phyloP scores from a whole-genome alignment of 2,329 filamentous ascomycete species.

The Lecanoromycetidae sp. region DNA sequence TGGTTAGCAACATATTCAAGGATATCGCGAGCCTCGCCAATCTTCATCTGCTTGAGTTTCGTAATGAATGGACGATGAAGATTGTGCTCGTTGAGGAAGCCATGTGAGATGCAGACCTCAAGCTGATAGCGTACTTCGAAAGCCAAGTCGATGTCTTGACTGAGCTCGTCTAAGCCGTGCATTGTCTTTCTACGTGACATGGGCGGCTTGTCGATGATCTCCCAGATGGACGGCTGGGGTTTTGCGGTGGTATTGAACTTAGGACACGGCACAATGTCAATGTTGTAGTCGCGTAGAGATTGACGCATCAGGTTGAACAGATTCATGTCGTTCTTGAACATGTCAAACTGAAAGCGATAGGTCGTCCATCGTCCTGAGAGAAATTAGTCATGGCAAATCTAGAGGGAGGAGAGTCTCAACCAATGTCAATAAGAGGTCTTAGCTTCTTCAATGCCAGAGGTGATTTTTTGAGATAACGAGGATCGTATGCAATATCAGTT shows the following conservation, averaged over 20 bases:
- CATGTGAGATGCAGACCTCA: conserved; percentile 80
- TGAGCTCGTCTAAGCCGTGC: conserved; percentile 9
- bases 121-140: conserved; percentile 79
- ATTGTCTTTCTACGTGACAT: background rate
- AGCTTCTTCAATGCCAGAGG: conserved; percentile 38
- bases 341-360: conserved; percentile 41
- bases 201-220: conserved; percentile 25
- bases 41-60: conserved; percentile 42
- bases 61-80: conserved; percentile 56
- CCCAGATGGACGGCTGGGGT: conserved; percentile 32
- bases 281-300: conserved; percentile 60
- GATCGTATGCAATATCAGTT: conserved; percentile 46
- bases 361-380: conserved; percentile 48
- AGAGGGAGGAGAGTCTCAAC: conserved; percentile 25
- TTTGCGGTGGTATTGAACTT: conserved; percentile 33
- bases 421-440: conserved; percentile 47
- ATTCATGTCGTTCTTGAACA: conserved; percentile 19
- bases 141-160: conserved; percentile 33
- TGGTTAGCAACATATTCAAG: conserved; percentile 63
- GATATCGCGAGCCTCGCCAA: conserved; percentile 47
- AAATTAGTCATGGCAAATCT: background rate
- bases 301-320: conserved; percentile 36
- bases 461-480: conserved; percentile 24
- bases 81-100: conserved; percentile 62
- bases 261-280: conserved; percentile 38